Percentiles rank a stretch among this genome's conserved stretches.
phyloP scores from a whole-genome alignment of 148 eudicot genomes.

The Chenopodium formosanum region DNA sequence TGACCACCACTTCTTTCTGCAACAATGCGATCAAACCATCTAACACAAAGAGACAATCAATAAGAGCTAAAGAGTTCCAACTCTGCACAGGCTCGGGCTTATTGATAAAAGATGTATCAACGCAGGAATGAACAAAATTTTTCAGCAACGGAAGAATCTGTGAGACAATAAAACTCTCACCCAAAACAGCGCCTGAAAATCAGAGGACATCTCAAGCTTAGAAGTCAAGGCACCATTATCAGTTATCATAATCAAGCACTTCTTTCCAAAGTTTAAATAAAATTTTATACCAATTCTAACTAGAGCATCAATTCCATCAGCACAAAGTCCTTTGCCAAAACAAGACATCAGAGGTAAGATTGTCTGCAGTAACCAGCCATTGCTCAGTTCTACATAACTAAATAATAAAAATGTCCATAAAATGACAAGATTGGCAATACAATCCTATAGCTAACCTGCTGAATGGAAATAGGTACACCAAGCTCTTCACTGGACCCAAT shows the following conservation, averaged over 20 bases:
- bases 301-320: constrained; percentile 84
- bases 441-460: constrained; percentile 58
- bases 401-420: constrained; percentile 15
- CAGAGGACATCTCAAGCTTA: constrained; percentile 23
- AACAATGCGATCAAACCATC: constrained; percentile 62
- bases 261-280: constrained; percentile 13
- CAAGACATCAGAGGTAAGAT: constrained; percentile 82
- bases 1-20: constrained; percentile 63
- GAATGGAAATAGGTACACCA: constrained; percentile 79
- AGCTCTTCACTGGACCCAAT: constrained; percentile 98
- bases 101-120: constrained; percentile 49
- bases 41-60: constrained; percentile 69
- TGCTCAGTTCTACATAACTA: constrained; percentile 17
- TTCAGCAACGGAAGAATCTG: constrained; percentile 74
- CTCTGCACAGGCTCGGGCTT: constrained; percentile 90
- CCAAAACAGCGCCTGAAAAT: constrained; percentile 75
- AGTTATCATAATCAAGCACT: constrained; percentile 11
- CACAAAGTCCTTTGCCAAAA: constrained; percentile 86
- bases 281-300: constrained; percentile 78
- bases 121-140: constrained; percentile 60
- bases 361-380: constrained; percentile 55
- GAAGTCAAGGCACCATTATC: constrained; percentile 14
- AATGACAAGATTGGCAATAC: constrained; percentile 1
- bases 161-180: constrained; percentile 62
- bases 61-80: constrained; percentile 80